Evolutionary conservation across 192 early-diverging fungal species (phyloP).

Genomic region (Phlyctochytrium arcticum): DNA sequence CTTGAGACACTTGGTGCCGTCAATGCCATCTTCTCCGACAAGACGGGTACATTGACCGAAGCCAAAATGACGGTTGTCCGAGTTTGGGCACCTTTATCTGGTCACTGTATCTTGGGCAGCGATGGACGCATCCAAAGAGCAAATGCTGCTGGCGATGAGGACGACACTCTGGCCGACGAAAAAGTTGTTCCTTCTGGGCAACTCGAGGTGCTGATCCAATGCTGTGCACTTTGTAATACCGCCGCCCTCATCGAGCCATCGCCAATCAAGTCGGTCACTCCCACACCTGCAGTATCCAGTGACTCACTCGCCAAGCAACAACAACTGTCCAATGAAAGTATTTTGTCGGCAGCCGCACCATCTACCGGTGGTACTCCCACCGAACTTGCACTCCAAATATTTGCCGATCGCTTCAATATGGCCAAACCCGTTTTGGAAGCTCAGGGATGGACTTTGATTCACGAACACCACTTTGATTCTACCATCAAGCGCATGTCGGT

Average conservation of each 20-base stretch:
- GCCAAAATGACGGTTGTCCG: conserved; percentile 67
- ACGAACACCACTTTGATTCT: conserved; percentile 29
- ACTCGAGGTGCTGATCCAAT: background rate
- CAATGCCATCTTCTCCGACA: conserved; percentile 72
- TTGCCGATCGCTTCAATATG: conserved; percentile 16
- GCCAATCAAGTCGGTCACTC: too few relatives aligned
- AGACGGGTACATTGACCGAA: conserved; percentile 86
- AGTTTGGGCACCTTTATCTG: conserved; percentile 3
- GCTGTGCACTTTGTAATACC: conserved; percentile 1
- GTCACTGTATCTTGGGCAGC: background rate
- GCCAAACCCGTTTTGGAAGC: background rate
- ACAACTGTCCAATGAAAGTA: background rate
- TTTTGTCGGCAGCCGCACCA: background rate
- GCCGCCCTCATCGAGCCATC: background rate
- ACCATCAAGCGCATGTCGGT: conserved; percentile 34
- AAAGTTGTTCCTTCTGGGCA: background rate
- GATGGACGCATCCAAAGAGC: background rate
- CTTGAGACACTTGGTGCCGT: conserved; percentile 88
- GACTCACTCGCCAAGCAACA: background rate
- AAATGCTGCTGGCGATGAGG: too few relatives aligned
- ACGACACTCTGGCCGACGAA: background rate
- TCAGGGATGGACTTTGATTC: conserved; percentile 12
- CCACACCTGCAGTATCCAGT: too few relatives aligned
- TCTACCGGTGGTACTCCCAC: conserved; percentile 32
- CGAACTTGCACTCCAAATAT: conserved; percentile 31